phyloP scores from a whole-genome alignment of 139 green algal genomes.

The Micromonas pusilla region DNA sequence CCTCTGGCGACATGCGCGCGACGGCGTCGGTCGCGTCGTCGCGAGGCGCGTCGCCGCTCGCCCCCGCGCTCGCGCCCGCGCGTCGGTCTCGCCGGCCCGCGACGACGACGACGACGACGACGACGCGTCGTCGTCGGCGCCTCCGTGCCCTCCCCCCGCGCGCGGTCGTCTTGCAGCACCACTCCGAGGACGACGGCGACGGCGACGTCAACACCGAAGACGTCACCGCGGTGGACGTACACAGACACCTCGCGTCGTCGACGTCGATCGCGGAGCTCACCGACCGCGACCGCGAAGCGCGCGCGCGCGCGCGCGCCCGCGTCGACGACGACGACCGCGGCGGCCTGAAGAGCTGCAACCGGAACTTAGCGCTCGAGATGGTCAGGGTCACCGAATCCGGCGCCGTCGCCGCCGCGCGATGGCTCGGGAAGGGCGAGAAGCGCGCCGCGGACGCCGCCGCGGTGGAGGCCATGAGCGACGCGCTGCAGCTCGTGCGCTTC shows the following conservation, averaged over 20 bases:
- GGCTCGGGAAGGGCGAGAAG: constrained; percentile 74
- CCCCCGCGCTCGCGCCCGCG: too few relatives aligned
- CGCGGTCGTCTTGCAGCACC: neutral
- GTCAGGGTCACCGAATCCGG: constrained; percentile 75
- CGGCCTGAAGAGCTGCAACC: constrained; percentile 41
- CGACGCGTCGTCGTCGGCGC: too few relatives aligned
- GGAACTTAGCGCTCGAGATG: constrained; percentile 76
- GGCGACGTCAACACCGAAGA: neutral
- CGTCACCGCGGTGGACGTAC: neutral
- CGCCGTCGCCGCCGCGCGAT: constrained; percentile 52
- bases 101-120: too few relatives aligned
- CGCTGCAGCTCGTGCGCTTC: constrained; percentile 59
- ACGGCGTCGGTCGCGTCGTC: too few relatives aligned
- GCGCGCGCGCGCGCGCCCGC: too few relatives aligned
- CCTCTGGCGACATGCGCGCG: too few relatives aligned
- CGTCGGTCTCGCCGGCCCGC: too few relatives aligned
- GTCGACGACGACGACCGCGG: too few relatives aligned
- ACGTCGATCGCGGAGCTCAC: neutral
- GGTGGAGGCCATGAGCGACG: constrained; percentile 76
- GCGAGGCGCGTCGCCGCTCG: too few relatives aligned
- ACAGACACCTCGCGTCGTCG: too few relatives aligned
- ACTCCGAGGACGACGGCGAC: neutral
- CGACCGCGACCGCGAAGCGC: neutral
- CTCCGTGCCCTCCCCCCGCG: too few relatives aligned
- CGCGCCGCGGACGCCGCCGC: constrained; percentile 69